Evolutionary conservation across 1,284 basidiomycete species (phyloP), one percentile per base, ranked within the genome.

Genomic region (Cystobasidium slooffiae): DNA sequence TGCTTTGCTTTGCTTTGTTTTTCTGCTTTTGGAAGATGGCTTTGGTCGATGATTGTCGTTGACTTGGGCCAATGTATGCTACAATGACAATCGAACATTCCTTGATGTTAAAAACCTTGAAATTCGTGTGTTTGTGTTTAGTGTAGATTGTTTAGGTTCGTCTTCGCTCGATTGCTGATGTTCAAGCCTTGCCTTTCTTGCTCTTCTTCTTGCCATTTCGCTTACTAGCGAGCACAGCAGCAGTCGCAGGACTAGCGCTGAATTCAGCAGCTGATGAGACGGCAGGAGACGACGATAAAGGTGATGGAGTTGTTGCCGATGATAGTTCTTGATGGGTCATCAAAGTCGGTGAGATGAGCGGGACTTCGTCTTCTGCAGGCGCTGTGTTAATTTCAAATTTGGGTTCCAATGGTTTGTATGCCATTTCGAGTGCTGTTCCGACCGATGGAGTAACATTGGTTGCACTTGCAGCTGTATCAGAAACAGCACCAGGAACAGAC

Each of bases 231-330:
- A 51, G 47, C 18, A 51, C 64, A 43, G 49, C 47, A 37, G 64
- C 64, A 24, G 64, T 66, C 7, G 64, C 47, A 39, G 64, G 64
- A 47, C 64, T 66, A 8, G 64, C 64, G 44, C 49, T 52, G 49
- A 66, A 43, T 44, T 66, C 64, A 52, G 39, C 44, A 9, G 64
- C 41, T 16, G 64, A 66, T 31, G 64, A 66, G n/a, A 47, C 37
- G 53, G 49, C 64, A 53, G 64, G 64, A 43, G 64, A 66, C 12
- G 64, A 66, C 20, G 64, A 66, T 47, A 46, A 20, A 63, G 61
- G 61, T 6, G 61, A 59, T 7, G 56, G 56, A 6, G 56, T 59
- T 20, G 56, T 39, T 20, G 49, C 16, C 6, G 49, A 16, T 16
- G 20, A 51, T 51, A 20, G 49, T 12, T 63, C 61, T 0, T 16